Base-by-base conservation (phyloP, 176 grass and related monocot genomes). In the Phyllostachys edulis region DNA sequence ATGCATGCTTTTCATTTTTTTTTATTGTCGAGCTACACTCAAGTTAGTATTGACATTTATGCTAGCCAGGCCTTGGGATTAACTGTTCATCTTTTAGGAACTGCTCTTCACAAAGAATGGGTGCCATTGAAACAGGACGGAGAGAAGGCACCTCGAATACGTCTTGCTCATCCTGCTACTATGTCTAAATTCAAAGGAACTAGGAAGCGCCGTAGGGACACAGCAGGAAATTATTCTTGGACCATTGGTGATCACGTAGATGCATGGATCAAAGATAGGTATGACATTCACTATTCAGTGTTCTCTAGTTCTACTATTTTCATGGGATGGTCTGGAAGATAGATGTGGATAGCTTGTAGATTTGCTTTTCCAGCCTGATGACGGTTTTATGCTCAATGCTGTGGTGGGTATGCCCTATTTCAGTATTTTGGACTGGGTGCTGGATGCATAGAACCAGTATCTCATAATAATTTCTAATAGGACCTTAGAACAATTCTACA, bases 171-270 rank as follows among this genome's bases (percentile, higher is more conserved):
- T 79, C 91, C 91, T 68, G 64, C 92, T 37, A 87, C 88, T 60
- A 38, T 82, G 15, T 82, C 81, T 23, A 99, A 94, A 88, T 87
- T 86, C 21, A 92, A 92, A 86, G 90, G 88, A 89, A 99, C 90
- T 80, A 89, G 93, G 76, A 99, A 99, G 76, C 86, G 97, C 5
- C 81, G 86, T 39, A 94, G 97, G 81, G 97, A 94, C 71, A 88
- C 87, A 50, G 45, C 82, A 73, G 86, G 82, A 60, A 96, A 77
- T 75, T 90, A 83, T 85, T 85, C 70, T 67, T 99, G 93, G 93
- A 75, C 84, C 63, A 67, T 88, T 81, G 97, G 97, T 88, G 97
- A 99, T 72, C 90, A 84, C 50, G 91, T 99, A 45, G 97, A 99
- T 88, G 91, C 84, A 63, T 92, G 88, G 84, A 86, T 92, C 9